Evolutionary conservation across 2,329 filamentous ascomycete species (phyloP).

Genomic region (Claviceps paspali): DNA sequence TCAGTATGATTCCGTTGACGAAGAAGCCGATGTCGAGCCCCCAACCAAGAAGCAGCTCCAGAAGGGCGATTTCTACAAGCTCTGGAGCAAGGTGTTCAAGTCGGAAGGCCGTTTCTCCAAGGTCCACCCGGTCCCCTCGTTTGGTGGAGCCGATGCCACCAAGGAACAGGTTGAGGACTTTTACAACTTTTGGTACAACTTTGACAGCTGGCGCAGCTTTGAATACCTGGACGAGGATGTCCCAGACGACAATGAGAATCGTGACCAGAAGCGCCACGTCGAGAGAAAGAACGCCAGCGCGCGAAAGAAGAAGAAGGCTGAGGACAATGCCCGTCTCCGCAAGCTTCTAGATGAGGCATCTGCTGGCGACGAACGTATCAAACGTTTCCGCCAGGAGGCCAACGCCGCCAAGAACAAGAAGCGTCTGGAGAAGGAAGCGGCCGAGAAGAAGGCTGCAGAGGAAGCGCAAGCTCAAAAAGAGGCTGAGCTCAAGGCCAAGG

Average conservation of each 20-base stretch:
- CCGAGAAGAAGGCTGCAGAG: conserved; percentile 73
- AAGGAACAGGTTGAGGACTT: conserved; percentile 87
- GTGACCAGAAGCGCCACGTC: conserved; percentile 95
- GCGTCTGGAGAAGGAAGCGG: conserved; percentile 75
- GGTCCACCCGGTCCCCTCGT: conserved; percentile 68
- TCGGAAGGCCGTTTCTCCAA: conserved; percentile 88
- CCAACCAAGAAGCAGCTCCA: conserved; percentile 80
- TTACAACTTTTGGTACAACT: conserved; percentile 99
- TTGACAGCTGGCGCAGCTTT: conserved; percentile 94
- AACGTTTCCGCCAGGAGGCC: conserved; percentile 86
- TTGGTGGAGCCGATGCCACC: conserved; percentile 70
- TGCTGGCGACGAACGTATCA: conserved; percentile 83
- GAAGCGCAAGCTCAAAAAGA: conserved; percentile 73
- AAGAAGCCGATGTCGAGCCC: conserved; percentile 80
- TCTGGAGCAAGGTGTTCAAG: conserved; percentile 83
- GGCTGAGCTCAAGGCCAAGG: conserved; percentile 63
- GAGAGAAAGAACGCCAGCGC: conserved; percentile 97
- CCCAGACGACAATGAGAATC: conserved; percentile 95
- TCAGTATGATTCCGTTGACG: conserved; percentile 94
- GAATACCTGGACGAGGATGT: conserved; percentile 99
- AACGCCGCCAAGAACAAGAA: conserved; percentile 95
- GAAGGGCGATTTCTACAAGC: conserved; percentile 88
- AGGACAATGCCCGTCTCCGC: conserved; percentile 84
- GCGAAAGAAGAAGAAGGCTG: conserved; percentile 98
- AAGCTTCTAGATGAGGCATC: conserved; percentile 79